These are phyloP conservation scores for Chaetomium olivaceum DNA, from an alignment of 2,329 filamentous ascomycete genomes.

Conservation along the genomic window DNA sequence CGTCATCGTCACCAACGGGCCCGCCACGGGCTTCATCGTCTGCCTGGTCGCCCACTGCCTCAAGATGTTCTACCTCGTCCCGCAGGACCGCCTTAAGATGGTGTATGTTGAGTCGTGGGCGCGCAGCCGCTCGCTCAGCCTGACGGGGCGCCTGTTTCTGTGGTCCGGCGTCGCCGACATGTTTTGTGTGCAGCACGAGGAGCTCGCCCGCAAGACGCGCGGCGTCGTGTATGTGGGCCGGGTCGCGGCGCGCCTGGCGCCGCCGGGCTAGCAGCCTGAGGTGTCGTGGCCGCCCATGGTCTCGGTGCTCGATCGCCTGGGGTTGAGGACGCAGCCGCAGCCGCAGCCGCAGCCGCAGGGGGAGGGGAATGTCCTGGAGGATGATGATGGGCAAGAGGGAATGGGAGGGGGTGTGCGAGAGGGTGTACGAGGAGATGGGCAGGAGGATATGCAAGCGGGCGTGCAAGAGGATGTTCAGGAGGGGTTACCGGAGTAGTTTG, in stretches of 20 bases:
- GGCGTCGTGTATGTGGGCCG: constrained; percentile 38
- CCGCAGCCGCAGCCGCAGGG: no score
- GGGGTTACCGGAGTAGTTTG: neutral
- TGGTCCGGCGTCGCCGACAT: constrained; percentile 66
- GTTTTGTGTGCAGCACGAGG: constrained; percentile 80
- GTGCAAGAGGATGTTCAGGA: neutral
- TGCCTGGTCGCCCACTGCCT: constrained; percentile 52
- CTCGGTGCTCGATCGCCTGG: constrained; percentile 10
- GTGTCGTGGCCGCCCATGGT: constrained; percentile 1
- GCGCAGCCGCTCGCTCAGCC: constrained; percentile 75
- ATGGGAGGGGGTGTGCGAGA: no score
- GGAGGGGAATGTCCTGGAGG: no score
- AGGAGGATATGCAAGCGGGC: neutral
- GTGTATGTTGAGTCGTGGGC: constrained; percentile 95
- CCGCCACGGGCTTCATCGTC: constrained; percentile 81
- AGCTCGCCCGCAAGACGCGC: constrained; percentile 48
- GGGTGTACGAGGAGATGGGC: neutral
- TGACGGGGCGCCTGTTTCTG: constrained; percentile 78
- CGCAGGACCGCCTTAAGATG: constrained; percentile 62
- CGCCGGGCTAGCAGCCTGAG: constrained; percentile 34
- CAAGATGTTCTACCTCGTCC: constrained; percentile 48
- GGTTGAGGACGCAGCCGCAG: neutral
- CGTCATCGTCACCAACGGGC: constrained; percentile 82
- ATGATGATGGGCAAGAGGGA: no score
- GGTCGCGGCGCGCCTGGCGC: constrained; percentile 16